Base-by-base conservation (phyloP, 2,329 filamentous ascomycete species). In the Venturiaceae sp. region DNA sequence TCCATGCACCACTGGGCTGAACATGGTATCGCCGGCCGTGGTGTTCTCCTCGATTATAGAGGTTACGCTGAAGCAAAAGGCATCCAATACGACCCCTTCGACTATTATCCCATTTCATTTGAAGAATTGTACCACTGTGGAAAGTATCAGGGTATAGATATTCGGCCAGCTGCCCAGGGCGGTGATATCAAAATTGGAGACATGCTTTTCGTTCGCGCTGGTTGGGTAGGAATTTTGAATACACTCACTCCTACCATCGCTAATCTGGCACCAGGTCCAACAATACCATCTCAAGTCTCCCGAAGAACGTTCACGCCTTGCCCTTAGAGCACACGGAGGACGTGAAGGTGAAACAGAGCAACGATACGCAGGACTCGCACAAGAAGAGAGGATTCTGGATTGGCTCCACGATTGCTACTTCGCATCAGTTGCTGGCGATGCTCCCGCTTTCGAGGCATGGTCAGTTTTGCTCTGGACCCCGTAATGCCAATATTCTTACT, bases 371-470 rank as follows among this genome's bases (percentile, higher is more conserved):
- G 80, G 81, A 0, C 59, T 83, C 3, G 74, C 74, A 52, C 79
- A 81, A 62, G 78, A 81, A 54, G 71, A 81, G 53, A 78, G 78
- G 47, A 78, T 84, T 3, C 72, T 82, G 7, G 78, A 81, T 57
- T 90, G 85, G 85, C 62, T 89, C 60, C 86, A 87, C 73, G 83
- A 89, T 65, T 81, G 79, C 63, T 83, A 85, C 56, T 88, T 90
- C 63, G 76, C 85, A 0, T 83, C 81, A 0, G 84, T 86, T 1
- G 83, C 80, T 0, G 83, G 83, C 0, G 86, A 90, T 66, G 73
- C 78, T 13, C 81, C 80, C 21, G 75, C 80, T 0, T 87, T 89
- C 61, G 86, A 90, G 71, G 77, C 80, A 0, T 81, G 82, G 69
- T 57, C 61, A 52, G 64, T 58, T 53, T 28, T n/a, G 36, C 32